A percentile compares a stretch with the other conserved stretches of the same genome.
These are phyloP conservation scores for Venturia oleaginea DNA, from an alignment of 2,329 filamentous ascomycete species.

Conservation along the genomic window DNA sequence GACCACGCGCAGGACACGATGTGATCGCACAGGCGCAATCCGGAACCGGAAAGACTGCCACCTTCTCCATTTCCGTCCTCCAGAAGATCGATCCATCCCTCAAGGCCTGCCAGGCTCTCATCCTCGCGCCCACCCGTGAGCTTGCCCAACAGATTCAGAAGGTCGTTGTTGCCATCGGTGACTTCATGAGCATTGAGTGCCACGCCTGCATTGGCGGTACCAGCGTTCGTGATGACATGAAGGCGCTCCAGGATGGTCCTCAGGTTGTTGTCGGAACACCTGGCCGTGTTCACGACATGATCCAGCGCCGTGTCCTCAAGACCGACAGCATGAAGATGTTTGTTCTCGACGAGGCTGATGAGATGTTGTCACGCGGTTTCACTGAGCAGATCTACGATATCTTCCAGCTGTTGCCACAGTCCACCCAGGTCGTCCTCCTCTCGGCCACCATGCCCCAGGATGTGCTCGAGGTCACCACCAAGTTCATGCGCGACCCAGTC, in stretches of 20 bases:
- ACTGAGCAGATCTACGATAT: slow-evolving; percentile 99
- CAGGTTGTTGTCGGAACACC: slow-evolving; percentile 97
- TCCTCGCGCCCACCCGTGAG: slow-evolving; percentile 96
- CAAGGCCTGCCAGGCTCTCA: slow-evolving; percentile 96
- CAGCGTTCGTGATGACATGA: slow-evolving; percentile 97
- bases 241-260: slow-evolving; percentile 88
- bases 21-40: slow-evolving; percentile 99
- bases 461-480: slow-evolving; percentile 97
- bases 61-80: slow-evolving; percentile 97
- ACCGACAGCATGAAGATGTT: slow-evolving; percentile 99
- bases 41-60: slow-evolving; percentile 98
- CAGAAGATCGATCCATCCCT: slow-evolving; percentile 95
- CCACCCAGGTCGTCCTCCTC: slow-evolving; percentile 94
- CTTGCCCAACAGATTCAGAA: slow-evolving; percentile 99
- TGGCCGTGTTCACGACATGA: slow-evolving; percentile 99
- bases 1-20: slow-evolving; percentile 61
- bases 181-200: slow-evolving; percentile 99
- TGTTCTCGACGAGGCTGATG: slow-evolving; percentile 97
- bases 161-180: slow-evolving; percentile 95
- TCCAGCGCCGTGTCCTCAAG: slow-evolving; percentile 93
- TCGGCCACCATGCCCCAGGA: slow-evolving; percentile 99
- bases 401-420: slow-evolving; percentile 96
- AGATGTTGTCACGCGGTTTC: slow-evolving; percentile 99
- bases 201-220: slow-evolving; percentile 99
- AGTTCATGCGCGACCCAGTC: slow-evolving; percentile 99